Base-by-base conservation (phyloP, 2,329 filamentous ascomycete species). In the Trichoderma brevicompactum region DNA sequence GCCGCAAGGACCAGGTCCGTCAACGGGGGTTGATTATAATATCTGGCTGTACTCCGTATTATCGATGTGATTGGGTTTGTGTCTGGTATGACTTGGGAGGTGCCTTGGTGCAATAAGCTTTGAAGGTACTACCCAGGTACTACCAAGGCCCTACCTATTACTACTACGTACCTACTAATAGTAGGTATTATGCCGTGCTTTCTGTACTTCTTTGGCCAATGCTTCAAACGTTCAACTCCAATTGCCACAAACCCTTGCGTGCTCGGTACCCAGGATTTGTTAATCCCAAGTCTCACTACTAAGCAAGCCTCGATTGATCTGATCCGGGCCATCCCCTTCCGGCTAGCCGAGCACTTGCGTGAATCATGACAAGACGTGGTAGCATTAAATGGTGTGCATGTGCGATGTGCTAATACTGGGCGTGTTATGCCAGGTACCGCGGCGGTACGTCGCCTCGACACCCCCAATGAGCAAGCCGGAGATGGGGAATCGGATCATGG, bases 381-480 rank as follows among this genome's bases (percentile, higher is more conserved):
- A 41, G 40, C 40, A 15, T 8, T 38, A 63, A 41, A 49, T 64
- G 50, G 43, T 19, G 38, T 61, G 58, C 46, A 61, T 43, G 58
- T 28, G 23, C 23, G 43, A 53, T 19, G 50, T 53, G 17, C 43
- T 17, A 48, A 4, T 12, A 28, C 12, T n/a, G 12, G 19, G 32
- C 15, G 2, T 49, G 44, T 40, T 50, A 58, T 65, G 62, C 52
- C 63, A 65, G 63, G 63, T 65, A 58, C 63, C 63, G 43, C n/a
- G 36, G 44, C 34, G 28, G 36, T 50, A 49, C 52, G 12, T 50
- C 44, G 19, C 43, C 32, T 59, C n/a, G 41, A 60, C 17, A 49
- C 34, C 10, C 19, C 15, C 53, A n/a, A 28, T n/a, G 9, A 40
- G 46, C 36, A 23, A 15, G 15, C 41, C 41, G 46, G 36, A 41